phyloP scores from a whole-genome alignment of 1,139 yeast genomes.

The Saccharomyces hybrid region DNA sequence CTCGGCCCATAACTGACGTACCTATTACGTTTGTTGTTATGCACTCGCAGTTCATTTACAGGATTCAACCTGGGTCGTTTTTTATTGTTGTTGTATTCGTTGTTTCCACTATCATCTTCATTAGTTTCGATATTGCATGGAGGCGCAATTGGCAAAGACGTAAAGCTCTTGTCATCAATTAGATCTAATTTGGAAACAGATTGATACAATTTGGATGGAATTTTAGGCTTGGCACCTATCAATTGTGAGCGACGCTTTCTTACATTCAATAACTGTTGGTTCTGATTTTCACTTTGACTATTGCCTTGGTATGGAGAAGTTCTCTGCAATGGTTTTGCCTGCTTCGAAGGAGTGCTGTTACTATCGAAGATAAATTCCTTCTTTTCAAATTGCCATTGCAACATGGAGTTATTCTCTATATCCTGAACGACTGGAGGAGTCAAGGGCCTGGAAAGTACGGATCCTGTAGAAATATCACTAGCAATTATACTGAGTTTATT shows the following conservation, averaged over 20 bases:
- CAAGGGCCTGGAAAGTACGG: conserved; percentile 6
- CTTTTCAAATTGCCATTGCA: conserved; percentile 24
- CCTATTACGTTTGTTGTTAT: conserved; percentile 17
- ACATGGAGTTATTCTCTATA: conserved; percentile 14
- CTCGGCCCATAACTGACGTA: conserved; percentile 17
- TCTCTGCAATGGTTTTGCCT: conserved; percentile 4
- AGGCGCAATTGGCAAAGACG: conserved; percentile 27
- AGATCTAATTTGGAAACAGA: conserved; percentile 26
- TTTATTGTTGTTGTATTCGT: neutral
- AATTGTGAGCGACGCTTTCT: conserved; percentile 20
- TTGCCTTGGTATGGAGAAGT: neutral
- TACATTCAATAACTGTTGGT: conserved; percentile 11
- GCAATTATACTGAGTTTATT: conserved; percentile 2
- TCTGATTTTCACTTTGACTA: conserved; percentile 4
- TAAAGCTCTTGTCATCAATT: conserved; percentile 24
- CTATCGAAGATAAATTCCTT: conserved; percentile 26
- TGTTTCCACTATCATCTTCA: conserved; percentile 4
- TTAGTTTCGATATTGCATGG: conserved; percentile 11
- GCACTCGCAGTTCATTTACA: conserved; percentile 18
- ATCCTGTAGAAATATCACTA: conserved; percentile 1
- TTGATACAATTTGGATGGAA: conserved; percentile 16
- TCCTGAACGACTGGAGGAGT: conserved; percentile 10
- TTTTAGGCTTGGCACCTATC: conserved; percentile 23
- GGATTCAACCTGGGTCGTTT: conserved; percentile 11
- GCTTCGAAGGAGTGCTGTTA: conserved; percentile 26